Conservation (phyloP, 2,329 filamentous ascomycete species). For the Exutisphaerella laricina region DNA sequence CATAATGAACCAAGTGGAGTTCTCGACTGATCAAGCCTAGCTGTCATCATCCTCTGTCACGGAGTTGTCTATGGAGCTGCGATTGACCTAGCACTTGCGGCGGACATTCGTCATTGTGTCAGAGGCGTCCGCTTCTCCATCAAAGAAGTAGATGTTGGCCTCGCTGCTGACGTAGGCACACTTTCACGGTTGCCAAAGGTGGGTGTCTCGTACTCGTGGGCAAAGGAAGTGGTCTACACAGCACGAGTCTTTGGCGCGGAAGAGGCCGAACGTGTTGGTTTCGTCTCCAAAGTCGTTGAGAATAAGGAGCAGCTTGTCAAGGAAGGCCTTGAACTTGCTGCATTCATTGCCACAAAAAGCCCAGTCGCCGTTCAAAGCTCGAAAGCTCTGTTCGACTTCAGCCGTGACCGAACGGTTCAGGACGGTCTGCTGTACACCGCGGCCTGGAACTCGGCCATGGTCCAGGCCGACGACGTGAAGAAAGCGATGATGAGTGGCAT, state of each 20-base stretch:
- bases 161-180: conserved; percentile 74
- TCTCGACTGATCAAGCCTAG: background rate
- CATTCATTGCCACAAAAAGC: conserved; percentile 68
- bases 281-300: conserved; percentile 61
- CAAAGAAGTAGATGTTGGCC: conserved; percentile 76
- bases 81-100: conserved; percentile 62
- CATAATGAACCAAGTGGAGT: background rate
- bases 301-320: conserved; percentile 57
- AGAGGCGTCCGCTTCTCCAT: conserved; percentile 59
- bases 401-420: conserved; percentile 66
- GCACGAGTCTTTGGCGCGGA: conserved; percentile 62
- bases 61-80: conserved; percentile 71
- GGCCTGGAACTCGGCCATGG: conserved; percentile 23
- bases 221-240: conserved; percentile 68
- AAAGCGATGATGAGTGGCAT: conserved; percentile 22
- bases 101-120: conserved; percentile 63
- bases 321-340: conserved; percentile 59
- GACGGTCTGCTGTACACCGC: conserved; percentile 42
- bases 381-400: conserved; percentile 78
- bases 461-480: conserved; percentile 21
- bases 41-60: conserved; percentile 74
- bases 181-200: conserved; percentile 66
- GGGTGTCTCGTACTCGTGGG: conserved; percentile 65
- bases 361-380: conserved; percentile 83
- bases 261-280: conserved; percentile 63